phyloP scores from a whole-genome alignment of 1,284 basidiomycete genomes.

The Filobasidium uniguttulatum region DNA sequence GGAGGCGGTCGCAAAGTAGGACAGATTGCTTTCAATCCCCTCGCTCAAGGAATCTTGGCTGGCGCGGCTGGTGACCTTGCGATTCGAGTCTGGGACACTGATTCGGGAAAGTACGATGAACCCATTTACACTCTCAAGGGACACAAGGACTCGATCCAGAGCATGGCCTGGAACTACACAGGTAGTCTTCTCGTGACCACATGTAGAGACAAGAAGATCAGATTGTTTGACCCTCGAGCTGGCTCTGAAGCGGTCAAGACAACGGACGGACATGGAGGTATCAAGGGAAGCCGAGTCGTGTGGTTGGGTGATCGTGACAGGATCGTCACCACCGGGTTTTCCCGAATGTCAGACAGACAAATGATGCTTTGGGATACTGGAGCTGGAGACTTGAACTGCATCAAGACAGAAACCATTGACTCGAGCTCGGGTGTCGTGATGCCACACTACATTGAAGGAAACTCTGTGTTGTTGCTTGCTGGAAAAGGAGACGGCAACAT shows the following conservation, averaged over 20 bases:
- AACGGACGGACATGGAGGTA: conserved; percentile 76
- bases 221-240: conserved; percentile 75
- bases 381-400: conserved; percentile 50
- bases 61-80: conserved; percentile 77
- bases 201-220: conserved; percentile 80
- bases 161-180: conserved; percentile 66
- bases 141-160: conserved; percentile 79
- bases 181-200: conserved; percentile 62
- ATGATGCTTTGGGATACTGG: conserved; percentile 74
- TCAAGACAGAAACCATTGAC: conserved; percentile 68
- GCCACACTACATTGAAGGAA: conserved; percentile 90
- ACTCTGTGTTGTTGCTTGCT: conserved; percentile 81
- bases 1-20: conserved; percentile 60
- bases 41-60: conserved; percentile 72
- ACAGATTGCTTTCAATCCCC: conserved; percentile 89
- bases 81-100: conserved; percentile 75
- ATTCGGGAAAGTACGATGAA: conserved; percentile 47
- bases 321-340: conserved; percentile 88
- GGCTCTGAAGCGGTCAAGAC: conserved; percentile 66
- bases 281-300: conserved; percentile 78
- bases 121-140: conserved; percentile 53
- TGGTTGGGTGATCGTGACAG: conserved; percentile 85
- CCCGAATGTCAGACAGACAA: conserved; percentile 86
- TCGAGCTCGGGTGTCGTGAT: conserved; percentile 85
- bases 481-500: conserved; percentile 40